Percentiles rank a stretch among this genome's conserved stretches.
Evolutionary conservation across 108 stramenopile genomes (phyloP).

Genomic region (Nitzschia putrida): DNA sequence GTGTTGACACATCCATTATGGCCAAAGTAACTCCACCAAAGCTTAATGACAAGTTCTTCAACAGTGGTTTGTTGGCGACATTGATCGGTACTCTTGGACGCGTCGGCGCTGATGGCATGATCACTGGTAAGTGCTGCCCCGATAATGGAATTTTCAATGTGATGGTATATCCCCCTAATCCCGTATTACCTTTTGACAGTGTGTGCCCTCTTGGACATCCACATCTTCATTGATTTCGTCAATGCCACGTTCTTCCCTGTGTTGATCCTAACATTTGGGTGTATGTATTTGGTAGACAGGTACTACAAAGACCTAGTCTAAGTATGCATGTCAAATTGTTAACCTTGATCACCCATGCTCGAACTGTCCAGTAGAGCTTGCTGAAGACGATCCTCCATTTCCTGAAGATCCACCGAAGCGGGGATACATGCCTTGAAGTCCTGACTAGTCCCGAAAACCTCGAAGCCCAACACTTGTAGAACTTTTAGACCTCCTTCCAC

Average conservation of each 20-base stretch:
- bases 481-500: slow-evolving; percentile 54
- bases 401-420: slow-evolving; percentile 33
- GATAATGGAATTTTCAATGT: not conserved
- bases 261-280: slow-evolving; percentile 44
- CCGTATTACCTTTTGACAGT: not conserved
- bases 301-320: slow-evolving; percentile 46
- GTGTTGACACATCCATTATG: slow-evolving; percentile 72
- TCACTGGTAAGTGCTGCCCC: slow-evolving; percentile 26
- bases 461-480: slow-evolving; percentile 56
- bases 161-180: too few species aligned
- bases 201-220: slow-evolving; percentile 45
- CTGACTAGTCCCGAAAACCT: slow-evolving; percentile 49
- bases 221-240: slow-evolving; percentile 65
- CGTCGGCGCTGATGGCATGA: slow-evolving; percentile 65
- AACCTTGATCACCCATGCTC: not conserved
- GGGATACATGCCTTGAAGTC: slow-evolving; percentile 70
- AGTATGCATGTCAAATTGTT: not conserved
- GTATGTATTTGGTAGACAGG: slow-evolving; percentile 36
- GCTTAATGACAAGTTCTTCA: slow-evolving; percentile 56
- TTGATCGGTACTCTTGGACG: slow-evolving; percentile 68
- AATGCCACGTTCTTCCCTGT: slow-evolving; percentile 61
- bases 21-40: slow-evolving; percentile 59
- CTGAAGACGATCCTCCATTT: slow-evolving; percentile 8
- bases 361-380: not conserved
- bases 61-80: slow-evolving; percentile 63